Evolutionary conservation across 768 basidiomycete species (phyloP), one percentile per base, ranked within the genome.

Genomic region (Gymnopilus dilepis): DNA sequence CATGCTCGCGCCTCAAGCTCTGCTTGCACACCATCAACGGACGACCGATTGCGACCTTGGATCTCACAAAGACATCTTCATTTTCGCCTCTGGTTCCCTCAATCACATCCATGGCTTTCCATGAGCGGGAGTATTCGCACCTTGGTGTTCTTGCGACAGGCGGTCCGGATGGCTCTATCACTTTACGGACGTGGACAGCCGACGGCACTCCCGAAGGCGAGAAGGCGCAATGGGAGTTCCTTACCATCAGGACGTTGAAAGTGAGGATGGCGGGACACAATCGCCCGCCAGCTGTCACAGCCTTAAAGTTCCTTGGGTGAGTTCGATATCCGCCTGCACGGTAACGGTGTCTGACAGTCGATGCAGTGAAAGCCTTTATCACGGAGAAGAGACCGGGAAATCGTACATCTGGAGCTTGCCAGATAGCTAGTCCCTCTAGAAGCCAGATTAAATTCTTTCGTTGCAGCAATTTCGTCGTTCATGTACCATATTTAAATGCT

Each of bases 1-100:
- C 94, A 0, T 94, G 92, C 65, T 95, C 95, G 2, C 73, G 80
- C 24, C 74, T 81, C 1, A 85, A 85, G 56, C 73, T 97, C 15
- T 90, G 86, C 71, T 74, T 96, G 15, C 93, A 95, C 73, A 97
- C 94, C 0, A 83, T 97, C 76, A 97, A 97, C 68, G 95, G 85
- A 0, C 84, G 90, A 17, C 87, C 84, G 0, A 92, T 97, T 64
- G 87, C 88, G 0, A 82, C 80, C 12, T 72, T 94, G 33, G 89
- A 93, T 63, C 78, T 94, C 1, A 79, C 80, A 3, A 74, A 71
- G 3, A 74, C 79, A 22, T 72, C 82, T 21, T 74, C 77, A 4
- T 79, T 80, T 38, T 80, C 81, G 1, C 56, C 75, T 6, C 76
- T 84, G 17, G 80, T 80, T 2, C 83, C 85, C 0, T 78, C 77